phyloP scores from a whole-genome alignment of 257 asterid genomes.

The Solanum chilense region DNA sequence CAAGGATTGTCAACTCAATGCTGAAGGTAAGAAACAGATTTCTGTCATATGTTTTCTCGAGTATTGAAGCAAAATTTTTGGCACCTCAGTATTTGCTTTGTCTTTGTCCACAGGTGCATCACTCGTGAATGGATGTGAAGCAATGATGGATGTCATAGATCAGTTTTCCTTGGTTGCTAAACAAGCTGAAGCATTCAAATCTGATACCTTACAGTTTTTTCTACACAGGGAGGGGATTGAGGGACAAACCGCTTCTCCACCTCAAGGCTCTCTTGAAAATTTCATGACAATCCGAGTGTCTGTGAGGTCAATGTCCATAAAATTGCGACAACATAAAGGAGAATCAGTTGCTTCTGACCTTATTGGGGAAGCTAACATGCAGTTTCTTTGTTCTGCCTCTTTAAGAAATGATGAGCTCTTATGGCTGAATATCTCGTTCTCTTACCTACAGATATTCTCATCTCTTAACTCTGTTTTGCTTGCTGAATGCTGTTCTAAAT shows the following conservation, averaged over 20 bases:
- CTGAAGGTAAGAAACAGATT: conserved; percentile 41
- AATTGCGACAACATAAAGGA: conserved; percentile 35
- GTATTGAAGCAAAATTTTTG: neutral
- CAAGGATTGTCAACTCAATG: conserved; percentile 44
- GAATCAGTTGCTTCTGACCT: conserved; percentile 46
- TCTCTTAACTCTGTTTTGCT: conserved; percentile 60
- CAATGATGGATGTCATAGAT: conserved; percentile 43
- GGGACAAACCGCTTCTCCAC: conserved; percentile 17
- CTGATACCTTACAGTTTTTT: conserved; percentile 43
- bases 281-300: conserved; percentile 42
- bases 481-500: conserved; percentile 42
- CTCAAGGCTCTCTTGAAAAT: conserved; percentile 23
- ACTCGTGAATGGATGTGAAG: conserved; percentile 42
- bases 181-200: conserved; percentile 39
- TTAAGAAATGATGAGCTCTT: conserved; percentile 30
- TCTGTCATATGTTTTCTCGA: neutral
- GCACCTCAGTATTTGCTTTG: neutral
- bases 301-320: conserved; percentile 46
- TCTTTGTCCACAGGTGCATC: conserved; percentile 45
- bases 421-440: conserved; percentile 40
- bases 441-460: conserved; percentile 59
- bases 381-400: conserved; percentile 48
- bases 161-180: conserved; percentile 54
- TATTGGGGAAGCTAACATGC: conserved; percentile 57
- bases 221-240: conserved; percentile 31